phyloP scores from a whole-genome alignment of 148 eudicot species.

The Heliamphora exappendiculata region DNA sequence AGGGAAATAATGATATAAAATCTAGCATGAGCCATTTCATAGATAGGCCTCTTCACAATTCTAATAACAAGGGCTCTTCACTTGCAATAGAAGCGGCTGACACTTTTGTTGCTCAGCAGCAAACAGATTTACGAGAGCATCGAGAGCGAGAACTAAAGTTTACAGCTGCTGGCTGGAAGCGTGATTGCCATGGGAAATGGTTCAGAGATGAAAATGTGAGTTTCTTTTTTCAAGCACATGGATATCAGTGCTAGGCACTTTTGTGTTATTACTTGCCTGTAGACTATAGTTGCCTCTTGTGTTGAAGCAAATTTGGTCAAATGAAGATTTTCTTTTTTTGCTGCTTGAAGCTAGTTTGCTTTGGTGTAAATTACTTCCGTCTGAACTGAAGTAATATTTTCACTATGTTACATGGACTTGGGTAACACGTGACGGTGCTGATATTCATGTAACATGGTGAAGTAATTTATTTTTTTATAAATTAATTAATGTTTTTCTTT shows the following conservation, averaged over 20 bases:
- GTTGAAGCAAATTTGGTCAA: conserved; percentile 4
- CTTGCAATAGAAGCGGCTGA: conserved; percentile 3
- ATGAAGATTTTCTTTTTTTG: not conserved
- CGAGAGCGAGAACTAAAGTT: conserved; percentile 53
- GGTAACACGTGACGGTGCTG: no score
- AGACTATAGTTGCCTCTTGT: not conserved
- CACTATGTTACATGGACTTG: no score
- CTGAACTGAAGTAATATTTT: not conserved
- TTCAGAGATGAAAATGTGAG: conserved; percentile 59
- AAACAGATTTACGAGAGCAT: conserved; percentile 20
- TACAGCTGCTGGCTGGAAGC: conserved; percentile 68
- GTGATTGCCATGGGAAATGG: conserved; percentile 59
- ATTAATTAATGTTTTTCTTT: no score
- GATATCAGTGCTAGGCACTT: not conserved
- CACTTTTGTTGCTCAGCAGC: conserved; percentile 10
- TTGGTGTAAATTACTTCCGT: not conserved
- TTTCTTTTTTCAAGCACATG: not conserved
- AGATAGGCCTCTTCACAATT: not conserved
- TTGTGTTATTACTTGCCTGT: not conserved
- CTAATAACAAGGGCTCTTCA: not conserved
- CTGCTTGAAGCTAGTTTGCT: not conserved
- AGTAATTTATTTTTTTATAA: no score
- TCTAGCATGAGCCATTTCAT: not conserved
- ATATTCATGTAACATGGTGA: no score
- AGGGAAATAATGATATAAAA: conserved; percentile 8